These are phyloP conservation scores for Nymphaea thermarum DNA, from an alignment of 164 flowering plant genomes.

Conservation along the genomic window DNA sequence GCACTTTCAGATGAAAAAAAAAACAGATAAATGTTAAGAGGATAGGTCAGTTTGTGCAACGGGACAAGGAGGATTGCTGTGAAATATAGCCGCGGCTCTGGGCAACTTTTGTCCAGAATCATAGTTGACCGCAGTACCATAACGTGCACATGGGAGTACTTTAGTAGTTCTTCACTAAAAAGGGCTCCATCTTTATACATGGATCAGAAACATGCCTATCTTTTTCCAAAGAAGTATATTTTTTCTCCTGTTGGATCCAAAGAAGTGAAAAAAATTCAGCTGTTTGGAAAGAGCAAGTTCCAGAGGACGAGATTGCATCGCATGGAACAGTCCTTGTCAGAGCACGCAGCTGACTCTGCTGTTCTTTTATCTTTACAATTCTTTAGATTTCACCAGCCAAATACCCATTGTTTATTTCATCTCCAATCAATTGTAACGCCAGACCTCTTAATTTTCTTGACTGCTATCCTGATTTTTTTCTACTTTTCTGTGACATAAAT, in stretches of 20 bases:
- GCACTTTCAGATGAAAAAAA: background rate
- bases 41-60: background rate
- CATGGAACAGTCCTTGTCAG: too few relatives aligned
- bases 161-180: too few relatives aligned
- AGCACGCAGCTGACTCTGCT: too few relatives aligned
- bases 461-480: background rate
- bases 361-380: too few relatives aligned
- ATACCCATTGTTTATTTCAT: too few relatives aligned
- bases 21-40: background rate
- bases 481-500: background rate
- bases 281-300: too few relatives aligned
- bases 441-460: background rate
- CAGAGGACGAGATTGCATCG: too few relatives aligned
- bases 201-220: background rate
- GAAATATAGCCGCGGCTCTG: background rate
- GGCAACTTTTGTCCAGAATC: background rate
- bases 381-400: too few relatives aligned
- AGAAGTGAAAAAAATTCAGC: background rate
- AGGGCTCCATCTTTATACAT: background rate
- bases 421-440: too few relatives aligned
- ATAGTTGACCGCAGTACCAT: background rate
- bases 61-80: background rate
- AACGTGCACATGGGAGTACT: background rate
- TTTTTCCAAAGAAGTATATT: too few relatives aligned
- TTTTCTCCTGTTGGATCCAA: too few relatives aligned